A percentile compares a stretch with the other conserved stretches of the same genome.
These are phyloP conservation scores for Apium graveolens DNA, from an alignment of 129 eudicot species.

Conservation along the genomic window DNA sequence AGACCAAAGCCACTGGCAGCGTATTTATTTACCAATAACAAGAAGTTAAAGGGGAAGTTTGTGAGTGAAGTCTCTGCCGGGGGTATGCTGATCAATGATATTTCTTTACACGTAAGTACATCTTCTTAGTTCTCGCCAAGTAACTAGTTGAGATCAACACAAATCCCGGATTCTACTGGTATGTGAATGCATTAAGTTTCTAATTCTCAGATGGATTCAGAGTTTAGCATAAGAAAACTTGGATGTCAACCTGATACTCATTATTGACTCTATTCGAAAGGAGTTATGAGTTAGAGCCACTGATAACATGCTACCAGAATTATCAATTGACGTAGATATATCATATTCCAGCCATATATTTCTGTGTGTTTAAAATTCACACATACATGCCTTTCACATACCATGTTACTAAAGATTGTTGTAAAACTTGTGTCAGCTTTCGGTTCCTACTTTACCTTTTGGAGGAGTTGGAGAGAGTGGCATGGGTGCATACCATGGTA, in stretches of 20 bases:
- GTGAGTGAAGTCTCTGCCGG: constrained; percentile 63
- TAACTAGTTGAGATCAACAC: neutral
- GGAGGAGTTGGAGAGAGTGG: constrained; percentile 98
- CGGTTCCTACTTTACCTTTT: constrained; percentile 60
- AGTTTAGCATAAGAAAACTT: neutral
- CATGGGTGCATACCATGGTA: constrained; percentile 83
- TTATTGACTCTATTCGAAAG: neutral
- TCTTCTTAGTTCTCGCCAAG: constrained; percentile 10
- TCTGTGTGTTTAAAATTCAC: neutral
- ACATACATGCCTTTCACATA: neutral
- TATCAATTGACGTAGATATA: neutral
- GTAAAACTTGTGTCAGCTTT: constrained; percentile 43
- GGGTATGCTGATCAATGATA: constrained; percentile 58
- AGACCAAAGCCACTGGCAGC: constrained; percentile 81
- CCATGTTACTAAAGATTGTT: neutral
- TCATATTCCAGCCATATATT: neutral
- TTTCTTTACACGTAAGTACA: constrained; percentile 46
- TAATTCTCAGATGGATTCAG: neutral
- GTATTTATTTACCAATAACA: constrained; percentile 70
- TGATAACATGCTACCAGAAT: neutral
- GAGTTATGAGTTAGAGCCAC: neutral
- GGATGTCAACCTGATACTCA: neutral
- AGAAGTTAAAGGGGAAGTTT: constrained; percentile 56
- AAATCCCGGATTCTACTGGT: neutral
- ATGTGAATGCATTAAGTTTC: neutral